Evolutionary conservation across 148 eudicot genomes (phyloP), one percentile per base, ranked within the genome.

Genomic region (Rhododendron henanense): DNA sequence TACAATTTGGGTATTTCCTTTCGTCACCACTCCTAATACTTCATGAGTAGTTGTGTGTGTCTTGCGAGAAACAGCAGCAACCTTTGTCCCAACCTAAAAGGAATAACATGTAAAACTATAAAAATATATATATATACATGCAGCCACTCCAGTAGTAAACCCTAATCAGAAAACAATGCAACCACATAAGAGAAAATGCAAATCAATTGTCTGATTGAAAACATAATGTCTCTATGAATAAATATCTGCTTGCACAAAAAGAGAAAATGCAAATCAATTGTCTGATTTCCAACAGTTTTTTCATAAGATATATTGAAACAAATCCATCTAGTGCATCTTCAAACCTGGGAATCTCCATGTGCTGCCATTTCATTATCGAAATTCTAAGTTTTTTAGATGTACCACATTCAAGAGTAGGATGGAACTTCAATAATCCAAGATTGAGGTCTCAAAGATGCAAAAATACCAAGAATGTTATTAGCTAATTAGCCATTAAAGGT

Each of bases 31-130:
- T 84, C 99, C 99, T 86, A 97, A 87, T 69, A 94, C 96, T 92
- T 97, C 98, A 88, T 95, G 98, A 41, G 96, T 95, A 78, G 99
- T 97, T 47, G 99, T 95, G 87, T 97, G 92, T 71, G 92, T 93
- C 93, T 97, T 97, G 80, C 99, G 90, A 84, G 99, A 97, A 88
- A 97, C 98, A 87, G 98, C 99, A 83, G 99, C 86, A 90, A 97
- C 98, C 88, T 97, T 94, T 81, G 95, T 93, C 82, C 98, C 98
- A 90, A 95, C 98, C 99, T 97, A 90, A 85, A 89, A 87, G 81
- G 76, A 78, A 77, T 8, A 23, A 79, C 45, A 4, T 31, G 71
- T 69, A 21, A 55, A 23, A 83, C 45, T 79, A 65, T 71, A 21
- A 18, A 39, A 5, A 4, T 3, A 41, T 0, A 41, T 50, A 28